A percentile compares a stretch with the other conserved stretches of the same genome.
These are phyloP conservation scores for Lactifluus hygrophoroides DNA, from an alignment of 768 basidiomycete species.

Conservation along the genomic window DNA sequence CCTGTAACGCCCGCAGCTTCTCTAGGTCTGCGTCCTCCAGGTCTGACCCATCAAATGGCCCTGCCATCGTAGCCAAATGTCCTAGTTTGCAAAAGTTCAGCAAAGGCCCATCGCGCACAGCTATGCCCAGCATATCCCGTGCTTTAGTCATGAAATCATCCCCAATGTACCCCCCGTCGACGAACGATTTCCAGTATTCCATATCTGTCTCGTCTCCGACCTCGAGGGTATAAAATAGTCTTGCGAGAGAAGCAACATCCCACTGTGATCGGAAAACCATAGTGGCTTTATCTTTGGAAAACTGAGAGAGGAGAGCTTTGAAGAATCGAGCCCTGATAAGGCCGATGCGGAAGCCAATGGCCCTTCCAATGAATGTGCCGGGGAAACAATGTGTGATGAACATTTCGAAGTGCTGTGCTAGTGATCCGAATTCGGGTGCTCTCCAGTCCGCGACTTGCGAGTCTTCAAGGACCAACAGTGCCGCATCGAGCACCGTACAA, in stretches of 20 bases:
- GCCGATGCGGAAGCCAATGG: not conserved
- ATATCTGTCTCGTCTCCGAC: not conserved
- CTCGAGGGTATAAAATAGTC: not conserved
- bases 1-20: not conserved
- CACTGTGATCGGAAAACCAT: not conserved
- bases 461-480: not conserved
- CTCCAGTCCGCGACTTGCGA: constrained; percentile 1
- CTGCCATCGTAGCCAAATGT: not conserved
- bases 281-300: not conserved
- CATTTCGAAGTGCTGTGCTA: not conserved
- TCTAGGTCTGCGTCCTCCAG: not conserved
- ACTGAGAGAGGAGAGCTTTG: not conserved
- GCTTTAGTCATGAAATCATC: not conserved
- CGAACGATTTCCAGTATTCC: not conserved
- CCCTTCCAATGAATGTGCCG: not conserved
- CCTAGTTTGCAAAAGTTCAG: constrained; percentile 5
- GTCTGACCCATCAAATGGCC: not conserved
- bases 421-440: not conserved
- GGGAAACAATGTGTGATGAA: not conserved
- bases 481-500: not conserved
- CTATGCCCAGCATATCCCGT: not conserved
- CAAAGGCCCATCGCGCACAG: not conserved
- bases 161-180: not conserved
- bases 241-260: constrained; percentile 4
- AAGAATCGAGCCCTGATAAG: not conserved